Base-by-base conservation (phyloP, 257 asterid species). In the Ocimum tenuiflorum region DNA sequence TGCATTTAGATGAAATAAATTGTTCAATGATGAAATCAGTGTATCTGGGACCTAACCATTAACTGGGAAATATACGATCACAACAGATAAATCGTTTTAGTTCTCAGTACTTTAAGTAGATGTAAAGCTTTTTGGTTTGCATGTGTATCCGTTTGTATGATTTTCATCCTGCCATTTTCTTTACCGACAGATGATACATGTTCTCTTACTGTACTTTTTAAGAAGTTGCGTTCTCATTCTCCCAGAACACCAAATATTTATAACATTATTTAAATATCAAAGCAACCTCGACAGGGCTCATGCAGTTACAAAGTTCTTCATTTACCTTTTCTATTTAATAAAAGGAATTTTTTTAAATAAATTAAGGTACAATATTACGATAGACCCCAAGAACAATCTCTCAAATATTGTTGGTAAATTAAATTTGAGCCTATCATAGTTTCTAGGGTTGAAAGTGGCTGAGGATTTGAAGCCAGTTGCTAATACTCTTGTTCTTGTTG, bases 31-130 rank as follows among this genome's bases (percentile, higher is more conserved):
- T 53, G 45, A 60, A 60, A 14, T 55, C 46, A 35, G 38, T 52
- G 42, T 18, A 31, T 53, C 39, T 42, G 17, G 31, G 38, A 10
- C 41, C 8, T 24, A 39, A 7, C 11, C 42, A 36, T 33, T 33
- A 33, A 33, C 0, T 3, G 38, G 7, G 38, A 33, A 33, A 8
- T n/a, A n/a, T n/a, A n/a, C n/a, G n/a, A n/a, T n/a, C n/a, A n/a
- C n/a, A 22, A 0, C 31, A 15, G 42, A 15, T 43, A 43, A 18
- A 19, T 18, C 19, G 38, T 14, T 50, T 49, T 42, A 43, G 56
- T 56, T 69, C 61, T 56, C 57, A 51, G 68, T 48, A 55, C 46
- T 49, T 13, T 15, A 33, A 46, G 49, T n/a, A 27, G 19, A 52
- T 51, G 29, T 41, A 63, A 14, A 41, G 27, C 35, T 17, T 56